Conservation (phyloP, 2,329 filamentous ascomycete genomes). For the Xylariaceae sp. region DNA sequence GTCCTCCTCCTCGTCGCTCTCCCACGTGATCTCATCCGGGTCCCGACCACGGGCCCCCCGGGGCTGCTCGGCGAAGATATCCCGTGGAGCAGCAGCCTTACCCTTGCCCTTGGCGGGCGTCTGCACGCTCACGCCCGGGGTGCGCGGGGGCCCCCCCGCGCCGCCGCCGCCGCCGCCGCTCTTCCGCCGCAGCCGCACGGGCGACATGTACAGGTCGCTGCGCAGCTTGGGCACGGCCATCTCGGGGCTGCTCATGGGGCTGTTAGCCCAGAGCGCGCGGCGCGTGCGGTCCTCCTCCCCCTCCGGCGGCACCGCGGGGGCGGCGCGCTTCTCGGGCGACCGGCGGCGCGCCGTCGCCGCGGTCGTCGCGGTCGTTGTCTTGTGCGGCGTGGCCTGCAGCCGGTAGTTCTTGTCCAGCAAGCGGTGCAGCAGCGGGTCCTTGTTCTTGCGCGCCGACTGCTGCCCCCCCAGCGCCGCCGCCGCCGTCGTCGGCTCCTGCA, state of each 20-base stretch:
- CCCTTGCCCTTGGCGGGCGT: slow-evolving; percentile 55
- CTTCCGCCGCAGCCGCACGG: slow-evolving; percentile 42
- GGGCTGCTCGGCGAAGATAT: slow-evolving; percentile 34
- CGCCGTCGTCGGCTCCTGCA: slow-evolving; percentile 30
- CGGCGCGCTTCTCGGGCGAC: slow-evolving; percentile 21
- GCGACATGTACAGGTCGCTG: slow-evolving; percentile 78
- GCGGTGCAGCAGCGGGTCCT: slow-evolving; percentile 79
- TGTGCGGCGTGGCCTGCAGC: slow-evolving; percentile 83
- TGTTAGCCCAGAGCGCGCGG: slow-evolving; percentile 41
- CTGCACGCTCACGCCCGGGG: slow-evolving; percentile 79
- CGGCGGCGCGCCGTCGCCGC: slow-evolving; percentile 16
- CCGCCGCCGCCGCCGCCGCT: slow-evolving; percentile 32
- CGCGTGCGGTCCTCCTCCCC: slow-evolving; percentile 25
- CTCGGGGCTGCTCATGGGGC: slow-evolving; percentile 66
- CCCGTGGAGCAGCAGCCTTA: slow-evolving; percentile 41
- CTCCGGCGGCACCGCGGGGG: slow-evolving; percentile 15
- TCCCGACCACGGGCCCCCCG: slow-evolving; percentile 23
- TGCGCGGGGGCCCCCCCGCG: slow-evolving; percentile 47
- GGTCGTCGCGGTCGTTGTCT: slow-evolving; percentile 27
- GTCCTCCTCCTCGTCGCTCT: slow-evolving; percentile 65
- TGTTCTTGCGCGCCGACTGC: slow-evolving; percentile 29
- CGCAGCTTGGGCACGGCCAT: slow-evolving; percentile 75
- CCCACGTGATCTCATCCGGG: slow-evolving; percentile 57
- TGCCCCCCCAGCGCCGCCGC: slow-evolving; percentile 14
- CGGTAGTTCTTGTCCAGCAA: slow-evolving; percentile 95